Percentiles rank a stretch among this genome's conserved stretches.
Evolutionary conservation across 202 grass and related monocot species (phyloP).

Genomic region (Zizania palustris): DNA sequence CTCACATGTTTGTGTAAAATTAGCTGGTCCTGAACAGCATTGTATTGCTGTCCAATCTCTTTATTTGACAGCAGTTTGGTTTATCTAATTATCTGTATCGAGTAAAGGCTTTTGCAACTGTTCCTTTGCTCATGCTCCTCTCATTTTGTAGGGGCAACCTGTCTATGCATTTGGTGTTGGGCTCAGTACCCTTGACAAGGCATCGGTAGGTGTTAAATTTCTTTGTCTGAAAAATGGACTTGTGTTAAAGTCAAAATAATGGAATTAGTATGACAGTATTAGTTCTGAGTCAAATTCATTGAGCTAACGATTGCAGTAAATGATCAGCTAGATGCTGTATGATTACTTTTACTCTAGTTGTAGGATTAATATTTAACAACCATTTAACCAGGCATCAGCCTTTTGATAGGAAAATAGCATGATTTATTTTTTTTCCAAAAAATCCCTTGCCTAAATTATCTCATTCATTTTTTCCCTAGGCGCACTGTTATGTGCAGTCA

Average conservation of each 20-base stretch:
- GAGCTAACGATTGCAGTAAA: constrained; percentile 10
- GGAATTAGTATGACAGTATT: not conserved
- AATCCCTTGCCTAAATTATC: constrained; percentile 26
- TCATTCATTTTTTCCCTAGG: constrained; percentile 56
- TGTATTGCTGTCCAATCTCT: constrained; percentile 7
- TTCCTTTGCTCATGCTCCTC: constrained; percentile 34
- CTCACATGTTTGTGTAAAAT: constrained; percentile 22
- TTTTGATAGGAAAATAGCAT: not conserved
- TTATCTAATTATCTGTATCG: too few species aligned
- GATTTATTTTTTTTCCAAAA: not conserved
- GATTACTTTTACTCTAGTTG: not conserved
- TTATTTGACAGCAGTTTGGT: too few species aligned
- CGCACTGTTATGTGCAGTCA: constrained; percentile 90
- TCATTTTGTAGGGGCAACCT: constrained; percentile 79
- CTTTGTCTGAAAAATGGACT: not conserved
- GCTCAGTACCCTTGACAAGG: constrained; percentile 86
- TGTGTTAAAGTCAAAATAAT: not conserved
- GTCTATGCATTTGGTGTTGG: constrained; percentile 95
- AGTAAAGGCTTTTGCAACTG: constrained; percentile 11
- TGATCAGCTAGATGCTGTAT: not conserved
- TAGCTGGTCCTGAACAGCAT: not conserved
- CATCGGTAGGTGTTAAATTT: constrained; percentile 63
- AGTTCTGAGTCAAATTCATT: not conserved
- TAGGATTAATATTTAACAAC: not conserved
- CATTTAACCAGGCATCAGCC: not conserved